phyloP scores from a whole-genome alignment of 371 early-diverging fungal species.

The Actinomortierella ambigua region DNA sequence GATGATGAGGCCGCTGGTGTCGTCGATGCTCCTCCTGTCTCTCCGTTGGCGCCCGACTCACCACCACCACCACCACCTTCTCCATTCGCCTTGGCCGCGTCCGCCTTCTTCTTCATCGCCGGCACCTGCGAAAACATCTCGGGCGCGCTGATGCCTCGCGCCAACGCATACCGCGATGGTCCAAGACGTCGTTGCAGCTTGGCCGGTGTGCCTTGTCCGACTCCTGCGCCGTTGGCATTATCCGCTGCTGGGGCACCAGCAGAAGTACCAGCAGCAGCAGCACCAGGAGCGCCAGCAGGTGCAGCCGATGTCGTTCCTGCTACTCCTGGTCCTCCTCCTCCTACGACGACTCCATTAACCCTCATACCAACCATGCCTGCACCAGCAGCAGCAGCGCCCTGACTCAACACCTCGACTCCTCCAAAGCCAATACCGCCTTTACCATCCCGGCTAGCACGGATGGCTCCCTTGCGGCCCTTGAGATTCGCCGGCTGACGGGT shows the following conservation, averaged over 20 bases:
- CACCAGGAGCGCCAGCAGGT: not conserved
- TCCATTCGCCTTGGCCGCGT: conserved; percentile 1
- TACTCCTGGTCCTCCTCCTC: too few relatives aligned
- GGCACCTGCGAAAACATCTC: conserved; percentile 37
- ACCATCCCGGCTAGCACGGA: conserved; percentile 21
- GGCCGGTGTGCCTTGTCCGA: conserved; percentile 7
- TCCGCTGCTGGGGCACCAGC: conserved; percentile 16
- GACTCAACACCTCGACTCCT: too few relatives aligned
- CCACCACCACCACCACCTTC: conserved; percentile 1
- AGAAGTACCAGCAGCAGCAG: not conserved
- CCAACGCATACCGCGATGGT: conserved; percentile 20
- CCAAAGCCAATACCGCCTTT: conserved; percentile 7
- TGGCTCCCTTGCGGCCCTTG: conserved; percentile 14
- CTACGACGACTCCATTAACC: not conserved
- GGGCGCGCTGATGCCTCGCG: conserved; percentile 39
- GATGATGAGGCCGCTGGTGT: too few relatives aligned
- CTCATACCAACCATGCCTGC: conserved; percentile 20
- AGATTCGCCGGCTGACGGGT: conserved; percentile 21
- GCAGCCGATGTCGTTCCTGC: too few relatives aligned
- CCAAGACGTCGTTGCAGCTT: conserved; percentile 24
- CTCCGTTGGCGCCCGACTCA: too few relatives aligned
- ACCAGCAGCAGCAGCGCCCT: too few relatives aligned
- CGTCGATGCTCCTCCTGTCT: too few relatives aligned
- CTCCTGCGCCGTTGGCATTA: conserved; percentile 20
- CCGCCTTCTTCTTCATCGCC: conserved; percentile 29